Percentiles rank a stretch among this genome's conserved stretches.
These are phyloP conservation scores for Sporothrix euskadiensis DNA, from an alignment of 2,329 filamentous ascomycete genomes.

Conservation along the genomic window DNA sequence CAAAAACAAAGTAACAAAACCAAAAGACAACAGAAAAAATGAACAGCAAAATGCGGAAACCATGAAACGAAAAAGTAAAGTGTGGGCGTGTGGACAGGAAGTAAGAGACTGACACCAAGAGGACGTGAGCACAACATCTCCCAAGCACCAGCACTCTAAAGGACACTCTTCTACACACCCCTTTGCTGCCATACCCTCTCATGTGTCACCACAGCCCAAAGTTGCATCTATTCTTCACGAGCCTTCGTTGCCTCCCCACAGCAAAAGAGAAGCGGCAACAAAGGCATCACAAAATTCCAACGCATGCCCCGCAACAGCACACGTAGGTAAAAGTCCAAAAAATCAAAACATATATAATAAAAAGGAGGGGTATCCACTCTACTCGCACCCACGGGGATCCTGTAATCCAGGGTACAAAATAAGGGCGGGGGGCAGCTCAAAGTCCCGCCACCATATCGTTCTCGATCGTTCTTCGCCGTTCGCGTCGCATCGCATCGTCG, in stretches of 20 bases:
- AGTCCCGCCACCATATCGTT: conserved; percentile 6
- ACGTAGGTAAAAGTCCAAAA: conserved; percentile 22
- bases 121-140: background rate
- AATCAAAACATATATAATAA: conserved; percentile 26
- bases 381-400: conserved; percentile 24
- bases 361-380: conserved; percentile 34
- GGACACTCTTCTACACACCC: background rate
- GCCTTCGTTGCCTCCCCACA: conserved; percentile 5
- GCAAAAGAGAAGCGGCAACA: background rate
- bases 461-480: conserved; percentile 13
- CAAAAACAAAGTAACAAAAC: conserved; percentile 7
- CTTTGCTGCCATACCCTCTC: background rate
- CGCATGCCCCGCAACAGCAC: conserved; percentile 20
- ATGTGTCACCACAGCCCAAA: background rate
- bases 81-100: background rate
- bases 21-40: background rate
- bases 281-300: conserved; percentile 20
- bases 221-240: conserved; percentile 12
- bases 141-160: background rate
- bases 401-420: background rate
- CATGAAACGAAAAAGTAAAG: conserved; percentile 10
- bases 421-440: background rate
- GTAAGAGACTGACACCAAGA: background rate
- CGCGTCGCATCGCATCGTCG: conserved; percentile 6
- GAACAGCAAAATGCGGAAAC: background rate